Evolutionary conservation across 2,329 filamentous ascomycete genomes (phyloP).

Genomic region (Albophoma yamanashiensis): DNA sequence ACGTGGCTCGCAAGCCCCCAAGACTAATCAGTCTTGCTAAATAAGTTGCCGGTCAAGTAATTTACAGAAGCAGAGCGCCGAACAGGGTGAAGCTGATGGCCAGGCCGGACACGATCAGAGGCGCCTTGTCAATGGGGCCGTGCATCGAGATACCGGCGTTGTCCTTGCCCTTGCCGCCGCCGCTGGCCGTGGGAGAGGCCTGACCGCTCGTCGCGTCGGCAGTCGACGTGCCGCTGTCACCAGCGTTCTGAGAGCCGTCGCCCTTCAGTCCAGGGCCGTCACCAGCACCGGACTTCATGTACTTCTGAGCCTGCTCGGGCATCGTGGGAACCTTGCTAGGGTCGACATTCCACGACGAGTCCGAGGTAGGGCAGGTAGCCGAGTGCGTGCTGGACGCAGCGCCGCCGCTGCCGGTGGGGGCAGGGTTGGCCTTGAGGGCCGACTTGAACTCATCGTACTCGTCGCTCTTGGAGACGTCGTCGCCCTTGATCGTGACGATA

Average conservation of each 20-base stretch:
- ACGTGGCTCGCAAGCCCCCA: background rate
- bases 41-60: background rate
- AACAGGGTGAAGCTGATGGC: slow-evolving; percentile 25
- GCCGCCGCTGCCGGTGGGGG: slow-evolving; percentile 40
- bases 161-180: slow-evolving; percentile 11
- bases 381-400: slow-evolving; percentile 35
- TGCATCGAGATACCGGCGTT: slow-evolving; percentile 18
- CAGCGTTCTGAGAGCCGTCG: slow-evolving; percentile 41
- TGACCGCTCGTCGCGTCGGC: slow-evolving; percentile 24
- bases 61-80: slow-evolving; percentile 28
- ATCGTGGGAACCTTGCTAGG: slow-evolving; percentile 39
- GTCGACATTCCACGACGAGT: slow-evolving; percentile 40
- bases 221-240: slow-evolving; percentile 34
- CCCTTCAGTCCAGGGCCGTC: slow-evolving; percentile 41
- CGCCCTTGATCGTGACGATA: slow-evolving; percentile 55
- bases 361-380: slow-evolving; percentile 37
- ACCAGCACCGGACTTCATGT: slow-evolving; percentile 43
- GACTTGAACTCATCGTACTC: slow-evolving; percentile 51
- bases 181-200: slow-evolving; percentile 15
- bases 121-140: slow-evolving; percentile 15
- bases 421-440: slow-evolving; percentile 35
- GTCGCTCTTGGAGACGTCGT: slow-evolving; percentile 39
- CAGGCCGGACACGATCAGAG: slow-evolving; percentile 24
- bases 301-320: slow-evolving; percentile 38
- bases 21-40: background rate